A percentile compares a stretch with the other conserved stretches of the same genome.
Evolutionary conservation across 441 rosid genomes (phyloP).

Genomic region (Populus hybrid): DNA sequence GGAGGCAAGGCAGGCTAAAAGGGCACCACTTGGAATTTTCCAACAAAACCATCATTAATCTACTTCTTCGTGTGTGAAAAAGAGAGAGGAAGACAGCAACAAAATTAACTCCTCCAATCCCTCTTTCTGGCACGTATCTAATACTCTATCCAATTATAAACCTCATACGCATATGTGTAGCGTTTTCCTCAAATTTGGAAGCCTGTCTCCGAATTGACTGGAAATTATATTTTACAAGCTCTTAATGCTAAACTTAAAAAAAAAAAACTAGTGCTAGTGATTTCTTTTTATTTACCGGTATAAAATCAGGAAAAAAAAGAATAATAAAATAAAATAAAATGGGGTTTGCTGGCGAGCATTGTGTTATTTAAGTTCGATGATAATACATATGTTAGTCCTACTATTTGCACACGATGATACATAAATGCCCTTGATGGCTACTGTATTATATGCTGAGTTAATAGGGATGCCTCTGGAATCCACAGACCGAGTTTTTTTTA

Average conservation of each 20-base stretch:
- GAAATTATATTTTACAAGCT: neutral
- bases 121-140: neutral
- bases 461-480: too few relatives aligned
- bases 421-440: neutral
- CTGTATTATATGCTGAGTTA: constrained; percentile 19
- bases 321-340: neutral
- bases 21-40: constrained; percentile 30
- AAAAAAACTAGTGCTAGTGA: neutral
- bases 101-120: neutral
- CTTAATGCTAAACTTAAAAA: neutral
- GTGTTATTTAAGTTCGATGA: too few relatives aligned
- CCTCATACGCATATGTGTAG: constrained; percentile 14
- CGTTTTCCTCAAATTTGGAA: constrained; percentile 9
- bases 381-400: neutral
- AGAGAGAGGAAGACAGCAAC: neutral
- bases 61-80: constrained; percentile 16
- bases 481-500: too few relatives aligned
- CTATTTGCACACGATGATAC: neutral
- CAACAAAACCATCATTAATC: constrained; percentile 9
- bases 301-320: neutral
- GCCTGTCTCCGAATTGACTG: neutral
- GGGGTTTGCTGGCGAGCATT: neutral
- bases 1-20: constrained; percentile 16
- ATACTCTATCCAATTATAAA: constrained; percentile 17
- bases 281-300: neutral